Base-by-base conservation (phyloP, 192 early-diverging fungal species). In the Lobosporangium transversale region DNA sequence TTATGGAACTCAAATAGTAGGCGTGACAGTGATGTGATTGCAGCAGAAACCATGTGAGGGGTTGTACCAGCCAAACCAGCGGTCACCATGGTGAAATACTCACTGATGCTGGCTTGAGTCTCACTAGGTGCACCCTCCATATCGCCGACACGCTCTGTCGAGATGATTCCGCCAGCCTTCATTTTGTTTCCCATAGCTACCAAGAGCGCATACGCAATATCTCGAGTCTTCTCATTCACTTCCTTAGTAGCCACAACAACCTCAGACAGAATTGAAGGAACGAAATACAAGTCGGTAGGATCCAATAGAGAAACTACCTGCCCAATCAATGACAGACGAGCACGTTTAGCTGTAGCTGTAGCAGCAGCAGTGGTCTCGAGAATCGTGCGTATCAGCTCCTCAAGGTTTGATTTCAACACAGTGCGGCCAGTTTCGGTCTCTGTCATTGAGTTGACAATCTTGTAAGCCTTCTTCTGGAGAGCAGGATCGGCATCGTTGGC, bases 391-490 rank as follows among this genome's bases (percentile, higher is more conserved):
- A 85, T 69, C 61, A 97, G 80, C 44, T 88, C 84, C 21, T 87
- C 87, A 35, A 90, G 56, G 50, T 88, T 79, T 58, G 70, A 51
- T 21, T 79, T 36, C n/a, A 84, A 58, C 0, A 87, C 75, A 14
- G 57, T 35, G 24, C 80, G 74, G 15, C 88, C 87, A 62, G 70
- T 80, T 24, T 86, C 75, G 14, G 73, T 83, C 17, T 76, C 80
- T 26, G 82, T 62, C 55, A 89, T 61, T 32, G 85, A 85, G 66
- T 85, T 84, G 14, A 99, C 86, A 6, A 91, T 84, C 83, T 96
- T 96, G 86, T 99, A 99, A 0, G 91, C 93, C 82, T 95, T 96
- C 87, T 99, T 99, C 69, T 98, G 97, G 18, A 97, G 68, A 14
- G 85, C 87, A 0, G 91, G 75, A 58, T 95, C 93, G 17, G 79